Evolutionary conservation across 306 rosid genomes (phyloP).

Genomic region (Oxytropis ochrocephala): DNA sequence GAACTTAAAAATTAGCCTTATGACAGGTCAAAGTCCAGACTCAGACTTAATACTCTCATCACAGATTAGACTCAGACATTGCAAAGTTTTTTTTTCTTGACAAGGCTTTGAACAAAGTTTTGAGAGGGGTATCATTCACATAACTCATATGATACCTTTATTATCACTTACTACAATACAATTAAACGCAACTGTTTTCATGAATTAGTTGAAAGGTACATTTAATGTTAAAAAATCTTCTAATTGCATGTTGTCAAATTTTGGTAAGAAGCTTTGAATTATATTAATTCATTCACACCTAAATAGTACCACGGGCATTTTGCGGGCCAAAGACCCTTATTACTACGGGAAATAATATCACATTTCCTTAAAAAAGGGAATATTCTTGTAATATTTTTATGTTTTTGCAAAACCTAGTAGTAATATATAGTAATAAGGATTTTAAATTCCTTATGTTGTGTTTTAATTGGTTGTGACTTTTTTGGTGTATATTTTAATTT

Average conservation of each 20-base stretch:
- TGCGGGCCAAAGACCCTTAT: slow-evolving; percentile 2
- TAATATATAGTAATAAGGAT: too few relatives aligned
- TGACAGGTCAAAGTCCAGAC: too few relatives aligned
- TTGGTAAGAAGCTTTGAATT: neutral
- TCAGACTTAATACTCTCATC: too few relatives aligned
- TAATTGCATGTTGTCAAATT: neutral
- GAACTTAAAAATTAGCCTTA: too few relatives aligned
- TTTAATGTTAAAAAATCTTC: neutral
- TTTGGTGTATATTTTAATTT: neutral
- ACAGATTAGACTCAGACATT: too few relatives aligned
- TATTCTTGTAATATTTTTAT: too few relatives aligned
- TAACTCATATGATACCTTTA: neutral
- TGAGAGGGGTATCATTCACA: neutral
- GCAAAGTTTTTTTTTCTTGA: too few relatives aligned
- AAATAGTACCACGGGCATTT: neutral
- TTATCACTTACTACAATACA: neutral
- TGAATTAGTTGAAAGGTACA: neutral
- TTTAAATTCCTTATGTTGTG: too few relatives aligned
- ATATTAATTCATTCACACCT: neutral
- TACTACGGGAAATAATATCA: neutral
- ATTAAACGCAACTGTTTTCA: neutral
- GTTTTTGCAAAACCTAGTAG: too few relatives aligned
- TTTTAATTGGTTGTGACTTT: too few relatives aligned
- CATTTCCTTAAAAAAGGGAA: too few relatives aligned
- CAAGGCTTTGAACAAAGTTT: too few relatives aligned